phyloP scores from a whole-genome alignment of 305 asterid genomes.

The Rubia occidens region DNA sequence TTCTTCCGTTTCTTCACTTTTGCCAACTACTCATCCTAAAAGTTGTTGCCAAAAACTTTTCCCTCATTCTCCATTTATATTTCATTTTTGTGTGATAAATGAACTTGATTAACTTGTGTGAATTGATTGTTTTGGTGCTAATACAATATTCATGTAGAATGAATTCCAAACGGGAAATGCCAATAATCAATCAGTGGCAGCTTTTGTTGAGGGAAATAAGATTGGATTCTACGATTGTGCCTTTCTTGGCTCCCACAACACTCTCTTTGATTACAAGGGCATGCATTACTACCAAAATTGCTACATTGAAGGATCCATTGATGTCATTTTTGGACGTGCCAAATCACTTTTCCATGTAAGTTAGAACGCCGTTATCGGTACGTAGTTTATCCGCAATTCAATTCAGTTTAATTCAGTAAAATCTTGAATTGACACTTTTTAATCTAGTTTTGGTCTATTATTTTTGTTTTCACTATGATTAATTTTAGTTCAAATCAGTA shows the following conservation, averaged over 20 bases:
- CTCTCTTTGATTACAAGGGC: slow-evolving; percentile 66
- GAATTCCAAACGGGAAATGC: slow-evolving; percentile 34
- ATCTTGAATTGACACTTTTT: no score
- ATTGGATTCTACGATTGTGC: slow-evolving; percentile 67
- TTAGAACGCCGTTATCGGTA: background rate
- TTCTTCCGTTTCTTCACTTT: no score
- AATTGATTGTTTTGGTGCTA: background rate
- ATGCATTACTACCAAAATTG: slow-evolving; percentile 63
- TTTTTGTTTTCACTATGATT: no score
- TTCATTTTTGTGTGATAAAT: no score
- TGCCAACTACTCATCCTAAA: no score
- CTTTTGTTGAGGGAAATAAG: slow-evolving; percentile 53
- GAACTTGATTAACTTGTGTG: background rate
- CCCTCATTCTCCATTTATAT: no score
- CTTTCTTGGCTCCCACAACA: slow-evolving; percentile 61
- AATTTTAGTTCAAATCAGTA: no score
- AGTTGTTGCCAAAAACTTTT: no score
- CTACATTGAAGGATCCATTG: slow-evolving; percentile 69
- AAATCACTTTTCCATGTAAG: slow-evolving; percentile 59
- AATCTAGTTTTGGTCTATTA: no score
- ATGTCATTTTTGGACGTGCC: slow-evolving; percentile 66
- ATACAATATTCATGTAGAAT: slow-evolving; percentile 30
- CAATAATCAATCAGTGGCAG: slow-evolving; percentile 56
- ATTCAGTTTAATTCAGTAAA: no score
- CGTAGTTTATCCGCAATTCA: no score